These are phyloP conservation scores for Albugo candida DNA, from an alignment of 352 stramenopile species.

Conservation along the genomic window DNA sequence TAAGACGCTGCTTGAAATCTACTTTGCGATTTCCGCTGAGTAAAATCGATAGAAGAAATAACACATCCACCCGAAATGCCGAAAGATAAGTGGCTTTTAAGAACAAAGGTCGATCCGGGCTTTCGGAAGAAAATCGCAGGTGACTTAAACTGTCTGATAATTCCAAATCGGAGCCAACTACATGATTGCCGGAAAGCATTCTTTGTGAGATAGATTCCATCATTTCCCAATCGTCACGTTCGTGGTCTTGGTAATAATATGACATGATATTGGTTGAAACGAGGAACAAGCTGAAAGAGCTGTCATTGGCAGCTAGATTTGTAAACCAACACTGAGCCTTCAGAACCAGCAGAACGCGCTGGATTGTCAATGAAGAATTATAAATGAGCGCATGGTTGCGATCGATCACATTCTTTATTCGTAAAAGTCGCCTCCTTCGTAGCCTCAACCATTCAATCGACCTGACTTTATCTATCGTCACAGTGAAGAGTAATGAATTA, in stretches of 20 bases:
- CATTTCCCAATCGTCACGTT: too few relatives aligned
- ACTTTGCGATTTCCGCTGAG: constrained; percentile 90
- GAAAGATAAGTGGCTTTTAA: constrained; percentile 86
- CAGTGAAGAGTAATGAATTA: too few relatives aligned
- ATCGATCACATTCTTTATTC: constrained; percentile 75
- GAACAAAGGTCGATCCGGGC: constrained; percentile 42
- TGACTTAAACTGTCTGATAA: too few relatives aligned
- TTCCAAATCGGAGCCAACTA: too few relatives aligned
- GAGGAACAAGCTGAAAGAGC: too few relatives aligned
- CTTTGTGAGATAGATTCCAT: too few relatives aligned
- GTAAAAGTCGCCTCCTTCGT: constrained; percentile 53
- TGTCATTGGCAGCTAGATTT: too few relatives aligned
- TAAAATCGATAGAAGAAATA: constrained; percentile 92
- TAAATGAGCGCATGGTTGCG: constrained; percentile 88
- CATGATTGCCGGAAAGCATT: too few relatives aligned
- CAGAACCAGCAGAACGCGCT: constrained; percentile 46
- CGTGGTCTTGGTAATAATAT: too few relatives aligned
- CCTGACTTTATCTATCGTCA: constrained; percentile 85
- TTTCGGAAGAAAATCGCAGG: too few relatives aligned
- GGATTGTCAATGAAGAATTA: constrained; percentile 50
- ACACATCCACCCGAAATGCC: constrained; percentile 88
- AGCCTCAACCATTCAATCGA: constrained; percentile 84
- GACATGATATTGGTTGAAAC: too few relatives aligned
- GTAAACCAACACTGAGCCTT: constrained; percentile 29
- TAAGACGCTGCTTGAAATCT: constrained; percentile 77